These are phyloP conservation scores for Myxozyma mucilagina DNA, from an alignment of 805 yeast species.

Conservation along the genomic window DNA sequence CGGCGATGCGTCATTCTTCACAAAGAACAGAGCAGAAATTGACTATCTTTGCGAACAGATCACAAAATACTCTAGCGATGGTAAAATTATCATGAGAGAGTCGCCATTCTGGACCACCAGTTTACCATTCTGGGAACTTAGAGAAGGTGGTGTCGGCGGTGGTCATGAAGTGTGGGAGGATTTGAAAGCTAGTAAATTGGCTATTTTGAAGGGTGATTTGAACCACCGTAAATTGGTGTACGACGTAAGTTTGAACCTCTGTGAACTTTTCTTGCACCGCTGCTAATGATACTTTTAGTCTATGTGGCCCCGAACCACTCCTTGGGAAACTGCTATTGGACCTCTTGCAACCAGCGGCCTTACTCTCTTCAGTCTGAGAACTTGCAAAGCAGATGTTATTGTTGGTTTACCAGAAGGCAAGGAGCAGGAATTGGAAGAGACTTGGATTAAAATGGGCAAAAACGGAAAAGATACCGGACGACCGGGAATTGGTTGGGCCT, in stretches of 20 bases:
- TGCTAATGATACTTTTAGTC: conserved; percentile 39
- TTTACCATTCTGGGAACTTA: conserved; percentile 71
- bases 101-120: conserved; percentile 87
- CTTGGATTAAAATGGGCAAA: conserved; percentile 64
- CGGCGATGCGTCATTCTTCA: conserved; percentile 47
- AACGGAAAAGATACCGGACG: conserved; percentile 20
- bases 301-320: conserved; percentile 79
- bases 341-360: conserved; percentile 63
- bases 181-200: conserved; percentile 57
- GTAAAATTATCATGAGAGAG: conserved; percentile 53
- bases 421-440: conserved; percentile 62
- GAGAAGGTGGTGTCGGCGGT: conserved; percentile 52
- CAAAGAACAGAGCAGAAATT: conserved; percentile 48
- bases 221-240: conserved; percentile 93
- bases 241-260: conserved; percentile 45
- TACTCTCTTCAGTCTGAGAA: conserved; percentile 74
- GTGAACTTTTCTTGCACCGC: not conserved
- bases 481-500: conserved; percentile 57
- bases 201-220: conserved; percentile 91
- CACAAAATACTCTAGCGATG: conserved; percentile 47
- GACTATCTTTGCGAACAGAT: conserved; percentile 52
- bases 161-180: conserved; percentile 64
- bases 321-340: conserved; percentile 70
- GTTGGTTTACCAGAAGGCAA: conserved; percentile 78
- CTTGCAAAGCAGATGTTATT: conserved; percentile 94